Evolutionary conservation across 306 rosid species (phyloP), one percentile per base, ranked within the genome.

Genomic region (Rosa chinensis): DNA sequence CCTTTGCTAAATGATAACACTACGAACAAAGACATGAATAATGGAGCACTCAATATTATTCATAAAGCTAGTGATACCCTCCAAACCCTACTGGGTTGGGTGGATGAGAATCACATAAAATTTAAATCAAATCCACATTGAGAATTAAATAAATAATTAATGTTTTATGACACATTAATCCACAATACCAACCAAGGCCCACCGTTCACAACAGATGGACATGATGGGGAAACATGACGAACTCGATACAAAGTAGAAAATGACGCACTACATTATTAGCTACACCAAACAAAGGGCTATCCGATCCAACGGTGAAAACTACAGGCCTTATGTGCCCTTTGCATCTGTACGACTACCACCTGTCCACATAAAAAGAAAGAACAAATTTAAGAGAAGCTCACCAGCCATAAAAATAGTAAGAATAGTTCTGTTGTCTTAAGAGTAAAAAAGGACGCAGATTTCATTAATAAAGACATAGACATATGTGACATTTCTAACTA

Each of bases 311-410:
- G 72, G 81, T 61, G 72, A 37, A 44, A 77, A 28, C 73, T 16
- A 17, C 17, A 28, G 75, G 42, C 43, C 47, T 17, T 23, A 78
- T n/a, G 12, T 11, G 68, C 71, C 73, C 82, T 68, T 58, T 77
- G 45, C 69, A 62, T 16, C 72, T 43, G 28, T 10, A 3, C 48
- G 20, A 64, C 71, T 21, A 66, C 70, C 82, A 79, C 86, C 96
- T 91, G 89, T 77, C 75, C 76, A 92, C 86, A 86, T 70, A 72
- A 77, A 66, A 8, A 32, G 28, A 3, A 17, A 4, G 10, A 10
- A 16, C 20, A 25, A 13, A 11, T 43, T 4, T 43, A 7, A n/a
- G 39, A 14, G 6, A 6, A 12, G 1, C 20, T 55, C 25, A 20
- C 18, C 0, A 20, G 1, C 11, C 25, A 18, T 7, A 53, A 53